Percentiles rank a stretch among this genome's conserved stretches.
Evolutionary conservation across 345 rosid genomes (phyloP).

Genomic region (Moricandia arvensis): DNA sequence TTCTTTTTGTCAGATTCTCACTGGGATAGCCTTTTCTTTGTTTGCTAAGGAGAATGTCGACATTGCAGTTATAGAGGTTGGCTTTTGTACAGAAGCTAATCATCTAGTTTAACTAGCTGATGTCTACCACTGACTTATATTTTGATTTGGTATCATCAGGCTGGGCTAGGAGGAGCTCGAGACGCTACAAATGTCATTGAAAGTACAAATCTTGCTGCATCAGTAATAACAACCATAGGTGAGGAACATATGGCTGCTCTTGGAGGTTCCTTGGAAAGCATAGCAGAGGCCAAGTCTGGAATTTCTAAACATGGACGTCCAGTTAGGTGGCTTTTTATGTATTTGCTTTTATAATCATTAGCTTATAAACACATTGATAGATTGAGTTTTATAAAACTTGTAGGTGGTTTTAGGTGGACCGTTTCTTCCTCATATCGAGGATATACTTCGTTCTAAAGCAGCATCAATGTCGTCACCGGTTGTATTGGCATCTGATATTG

Average conservation of each 20-base stretch:
- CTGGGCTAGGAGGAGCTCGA: constrained; percentile 89
- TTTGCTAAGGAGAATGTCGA: constrained; percentile 76
- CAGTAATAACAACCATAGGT: constrained; percentile 78
- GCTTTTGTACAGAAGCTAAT: neutral
- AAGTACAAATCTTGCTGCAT: constrained; percentile 60
- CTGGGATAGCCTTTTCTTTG: constrained; percentile 70
- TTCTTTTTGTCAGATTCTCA: constrained; percentile 58
- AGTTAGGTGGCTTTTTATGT: constrained; percentile 61
- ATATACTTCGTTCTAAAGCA: constrained; percentile 65
- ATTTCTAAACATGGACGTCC: constrained; percentile 69
- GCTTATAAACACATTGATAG: constrained; percentile 2
- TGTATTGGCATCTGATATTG: constrained; percentile 57
- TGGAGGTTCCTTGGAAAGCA: constrained; percentile 86
- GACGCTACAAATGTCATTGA: constrained; percentile 81
- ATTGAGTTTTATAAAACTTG: neutral
- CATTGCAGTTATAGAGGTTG: constrained; percentile 82
- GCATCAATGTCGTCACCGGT: constrained; percentile 53
- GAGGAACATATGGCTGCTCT: constrained; percentile 82
- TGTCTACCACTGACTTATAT: neutral
- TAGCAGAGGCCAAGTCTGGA: constrained; percentile 85
- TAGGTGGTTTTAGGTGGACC: constrained; percentile 68
- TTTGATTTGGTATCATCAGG: constrained; percentile 41
- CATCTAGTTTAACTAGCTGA: neutral
- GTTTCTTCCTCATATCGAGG: constrained; percentile 71
- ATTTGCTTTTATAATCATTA: neutral